Base-by-base conservation (phyloP, 345 rosid genomes). In the Viola odorata region DNA sequence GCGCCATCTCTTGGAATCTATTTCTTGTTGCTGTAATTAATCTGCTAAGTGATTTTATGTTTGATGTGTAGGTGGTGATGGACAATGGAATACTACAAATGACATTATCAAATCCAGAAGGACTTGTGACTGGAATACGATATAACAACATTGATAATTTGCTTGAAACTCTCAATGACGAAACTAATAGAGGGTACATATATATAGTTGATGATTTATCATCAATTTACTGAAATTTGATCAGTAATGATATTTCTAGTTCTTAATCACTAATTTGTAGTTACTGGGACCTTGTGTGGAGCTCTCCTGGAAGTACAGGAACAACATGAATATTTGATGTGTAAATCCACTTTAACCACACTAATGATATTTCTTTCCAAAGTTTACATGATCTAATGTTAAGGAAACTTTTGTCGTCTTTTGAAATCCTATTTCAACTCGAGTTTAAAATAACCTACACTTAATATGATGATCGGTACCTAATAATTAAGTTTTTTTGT, bases 121-220 rank as follows among this genome's bases (percentile, higher is more conserved):
- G 96, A 60, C 83, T 86, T 8, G 88, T 91, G 47, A 84, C 91
- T 0, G 85, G 95, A 37, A 81, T 91, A 13, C 81, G 61, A 44
- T 91, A 77, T 36, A 76, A 76, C 65, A 87, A 77, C 75, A 78
- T 91, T 2, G 95, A 86, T 74, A 91, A 91, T 75, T 71, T 91
- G 76, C 96, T 91, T 12, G 98, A 91, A 82, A 83, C 85, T 75
- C 80, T 70, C 13, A 91, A 88, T 55, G 88, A 80, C 9, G 98
- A 88, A 77, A 54, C 77, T 32, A 81, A 86, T 60, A 83, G 98
- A 79, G 98, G 98, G 98, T 91, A 85, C n/a, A 8, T 41, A 13
- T 2, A 32, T 5, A 37, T n/a, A n/a, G n/a, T n/a, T n/a, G n/a
- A n/a, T 1, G 14, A 40, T 16, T 13, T 1, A 50, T 37, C n/a